Percentiles rank a stretch among this genome's conserved stretches.
phyloP scores from a whole-genome alignment of 2,329 filamentous ascomycete genomes.

The Fusarium incarnatum region DNA sequence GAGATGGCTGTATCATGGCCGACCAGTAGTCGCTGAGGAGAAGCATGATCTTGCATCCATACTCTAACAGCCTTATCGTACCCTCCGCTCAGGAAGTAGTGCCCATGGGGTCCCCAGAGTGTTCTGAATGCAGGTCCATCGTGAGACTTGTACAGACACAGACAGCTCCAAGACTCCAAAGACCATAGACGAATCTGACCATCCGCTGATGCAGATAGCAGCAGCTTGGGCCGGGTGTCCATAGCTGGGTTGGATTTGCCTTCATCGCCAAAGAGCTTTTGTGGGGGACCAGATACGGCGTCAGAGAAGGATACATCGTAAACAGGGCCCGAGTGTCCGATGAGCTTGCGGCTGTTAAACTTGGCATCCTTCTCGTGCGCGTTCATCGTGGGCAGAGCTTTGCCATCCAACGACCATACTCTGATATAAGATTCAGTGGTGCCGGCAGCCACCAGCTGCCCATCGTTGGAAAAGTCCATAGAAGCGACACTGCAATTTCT shows the following conservation, averaged over 20 bases:
- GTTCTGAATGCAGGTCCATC: slow-evolving; percentile 90
- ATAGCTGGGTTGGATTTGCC: slow-evolving; percentile 55
- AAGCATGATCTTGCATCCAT: slow-evolving; percentile 93
- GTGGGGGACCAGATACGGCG: slow-evolving; percentile 67
- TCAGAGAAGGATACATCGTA: slow-evolving; percentile 90
- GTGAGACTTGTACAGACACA: slow-evolving; percentile 94
- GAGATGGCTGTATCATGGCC: slow-evolving; percentile 96
- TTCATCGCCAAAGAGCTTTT: slow-evolving; percentile 63
- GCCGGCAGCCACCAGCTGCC: slow-evolving; percentile 85
- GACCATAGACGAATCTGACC: slow-evolving; percentile 93
- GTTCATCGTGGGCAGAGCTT: slow-evolving; percentile 77
- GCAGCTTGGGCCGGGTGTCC: slow-evolving; percentile 74
- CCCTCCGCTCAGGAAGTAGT: slow-evolving; percentile 91
- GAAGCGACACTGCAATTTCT: slow-evolving; percentile 76
- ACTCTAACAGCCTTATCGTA: slow-evolving; percentile 91
- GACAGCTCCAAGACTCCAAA: slow-evolving; percentile 88
- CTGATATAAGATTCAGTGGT: slow-evolving; percentile 96
- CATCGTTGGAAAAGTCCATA: slow-evolving; percentile 94
- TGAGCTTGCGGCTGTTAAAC: slow-evolving; percentile 75
- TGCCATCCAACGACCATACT: slow-evolving; percentile 91
- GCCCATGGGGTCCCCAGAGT: slow-evolving; percentile 90
- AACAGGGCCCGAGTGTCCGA: slow-evolving; percentile 90
- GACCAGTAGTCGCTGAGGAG: slow-evolving; percentile 86
- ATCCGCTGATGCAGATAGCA: slow-evolving; percentile 90
- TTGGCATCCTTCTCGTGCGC: slow-evolving; percentile 68